These are phyloP conservation scores for Erucastrum elatum DNA, from an alignment of 345 rosid species.

Conservation along the genomic window DNA sequence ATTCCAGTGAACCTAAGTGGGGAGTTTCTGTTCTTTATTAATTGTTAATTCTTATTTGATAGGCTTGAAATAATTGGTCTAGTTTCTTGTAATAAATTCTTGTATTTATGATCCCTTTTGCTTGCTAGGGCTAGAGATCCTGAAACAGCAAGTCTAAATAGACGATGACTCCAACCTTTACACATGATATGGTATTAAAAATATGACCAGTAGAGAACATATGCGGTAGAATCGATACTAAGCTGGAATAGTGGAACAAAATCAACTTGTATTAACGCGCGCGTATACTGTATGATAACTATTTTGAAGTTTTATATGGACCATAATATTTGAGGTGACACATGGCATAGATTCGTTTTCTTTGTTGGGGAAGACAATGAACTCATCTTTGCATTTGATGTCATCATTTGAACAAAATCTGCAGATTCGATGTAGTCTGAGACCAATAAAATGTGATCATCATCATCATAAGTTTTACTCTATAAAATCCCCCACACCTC, in stretches of 20 bases:
- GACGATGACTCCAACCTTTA: conserved; percentile 34
- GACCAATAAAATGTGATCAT: conserved; percentile 27
- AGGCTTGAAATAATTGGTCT: conserved; percentile 3
- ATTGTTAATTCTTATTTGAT: not conserved
- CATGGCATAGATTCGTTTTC: conserved; percentile 34
- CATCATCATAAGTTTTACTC: conserved; percentile 2
- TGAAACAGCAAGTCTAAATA: conserved; percentile 1
- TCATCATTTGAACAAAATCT: conserved; percentile 34
- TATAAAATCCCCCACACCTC: conserved; percentile 24
- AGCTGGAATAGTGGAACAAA: not conserved
- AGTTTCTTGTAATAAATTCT: not conserved
- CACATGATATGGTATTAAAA: conserved; percentile 23
- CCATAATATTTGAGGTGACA: conserved; percentile 32
- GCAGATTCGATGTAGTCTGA: conserved; percentile 16
- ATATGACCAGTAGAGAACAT: conserved; percentile 14
- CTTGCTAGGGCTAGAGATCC: conserved; percentile 4
- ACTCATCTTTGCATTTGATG: conserved; percentile 41
- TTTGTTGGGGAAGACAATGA: conserved; percentile 35
- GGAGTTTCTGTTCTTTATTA: not conserved
- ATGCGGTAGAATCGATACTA: conserved; percentile 21
- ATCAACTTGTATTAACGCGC: not conserved
- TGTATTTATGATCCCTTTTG: not conserved
- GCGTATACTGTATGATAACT: conserved; percentile 13
- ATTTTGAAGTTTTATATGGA: conserved; percentile 13
- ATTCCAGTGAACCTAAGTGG: not conserved